Evolutionary conservation across 306 rosid species (phyloP).

Genomic region (Pyrus pyrifolia): DNA sequence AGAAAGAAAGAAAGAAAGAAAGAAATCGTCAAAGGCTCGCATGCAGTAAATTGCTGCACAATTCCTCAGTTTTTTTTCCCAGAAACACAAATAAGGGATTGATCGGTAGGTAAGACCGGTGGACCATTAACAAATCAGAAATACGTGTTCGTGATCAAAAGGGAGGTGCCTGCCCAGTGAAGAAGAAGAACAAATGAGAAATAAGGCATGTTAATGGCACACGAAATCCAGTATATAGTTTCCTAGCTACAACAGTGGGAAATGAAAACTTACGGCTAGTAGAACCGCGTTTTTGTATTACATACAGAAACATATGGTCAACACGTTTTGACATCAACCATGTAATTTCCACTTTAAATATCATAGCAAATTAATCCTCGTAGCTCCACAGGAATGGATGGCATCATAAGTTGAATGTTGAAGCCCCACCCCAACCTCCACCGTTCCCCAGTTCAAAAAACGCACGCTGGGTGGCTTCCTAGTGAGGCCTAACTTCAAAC

Average conservation of each 20-base stretch:
- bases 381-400: neutral
- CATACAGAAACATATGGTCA: too few relatives aligned
- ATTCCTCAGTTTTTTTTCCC: neutral
- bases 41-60: neutral
- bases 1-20: neutral
- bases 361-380: neutral
- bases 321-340: neutral
- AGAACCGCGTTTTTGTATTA: too few relatives aligned
- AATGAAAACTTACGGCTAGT: too few relatives aligned
- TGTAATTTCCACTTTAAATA: neutral
- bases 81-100: neutral
- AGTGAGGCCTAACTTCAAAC: neutral
- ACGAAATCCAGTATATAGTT: neutral
- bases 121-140: neutral
- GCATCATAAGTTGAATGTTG: neutral
- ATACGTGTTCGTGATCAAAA: neutral
- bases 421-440: neutral
- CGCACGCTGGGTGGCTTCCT: too few relatives aligned
- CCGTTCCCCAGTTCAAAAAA: neutral
- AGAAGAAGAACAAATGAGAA: too few relatives aligned
- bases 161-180: too few relatives aligned
- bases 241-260: neutral
- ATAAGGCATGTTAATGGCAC: neutral
- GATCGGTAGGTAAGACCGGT: neutral
- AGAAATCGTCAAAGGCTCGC: neutral